These are phyloP conservation scores for Citrus cavaleriei DNA, from an alignment of 345 rosid genomes.

Conservation along the genomic window DNA sequence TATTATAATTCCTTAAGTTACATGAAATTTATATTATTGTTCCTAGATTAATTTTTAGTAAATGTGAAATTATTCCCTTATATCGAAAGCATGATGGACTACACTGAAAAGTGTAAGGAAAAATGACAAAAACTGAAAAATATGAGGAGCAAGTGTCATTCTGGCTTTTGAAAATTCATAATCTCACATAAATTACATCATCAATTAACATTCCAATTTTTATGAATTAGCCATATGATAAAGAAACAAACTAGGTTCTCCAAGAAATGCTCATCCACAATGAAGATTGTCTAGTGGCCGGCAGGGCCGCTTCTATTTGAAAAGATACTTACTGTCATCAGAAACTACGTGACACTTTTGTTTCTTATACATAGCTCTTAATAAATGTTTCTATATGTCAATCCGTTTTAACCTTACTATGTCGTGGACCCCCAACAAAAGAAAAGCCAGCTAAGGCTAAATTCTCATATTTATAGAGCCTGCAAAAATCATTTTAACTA, in stretches of 20 bases:
- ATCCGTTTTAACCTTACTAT: slow-evolving; percentile 3
- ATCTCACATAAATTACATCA: neutral
- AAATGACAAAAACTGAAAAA: no score
- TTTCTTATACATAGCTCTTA: no score
- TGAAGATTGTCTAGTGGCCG: neutral
- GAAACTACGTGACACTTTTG: neutral
- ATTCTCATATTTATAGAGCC: slow-evolving; percentile 7
- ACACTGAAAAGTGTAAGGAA: neutral
- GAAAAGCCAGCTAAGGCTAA: slow-evolving; percentile 8
- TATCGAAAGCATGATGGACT: neutral
- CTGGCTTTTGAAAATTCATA: neutral
- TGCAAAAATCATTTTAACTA: slow-evolving; percentile 15
- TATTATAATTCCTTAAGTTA: no score
- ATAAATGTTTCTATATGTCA: no score
- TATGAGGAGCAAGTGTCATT: no score
- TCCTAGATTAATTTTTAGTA: no score
- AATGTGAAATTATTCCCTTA: no score
- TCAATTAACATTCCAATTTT: neutral
- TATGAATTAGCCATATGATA: neutral
- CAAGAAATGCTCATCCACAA: slow-evolving; percentile 25
- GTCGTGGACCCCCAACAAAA: slow-evolving; percentile 15
- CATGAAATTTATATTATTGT: no score
- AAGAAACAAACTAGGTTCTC: slow-evolving; percentile 7
- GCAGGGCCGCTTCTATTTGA: neutral
- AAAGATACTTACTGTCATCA: neutral